Evolutionary conservation across 345 rosid genomes (phyloP).

Genomic region (Acer campestre): DNA sequence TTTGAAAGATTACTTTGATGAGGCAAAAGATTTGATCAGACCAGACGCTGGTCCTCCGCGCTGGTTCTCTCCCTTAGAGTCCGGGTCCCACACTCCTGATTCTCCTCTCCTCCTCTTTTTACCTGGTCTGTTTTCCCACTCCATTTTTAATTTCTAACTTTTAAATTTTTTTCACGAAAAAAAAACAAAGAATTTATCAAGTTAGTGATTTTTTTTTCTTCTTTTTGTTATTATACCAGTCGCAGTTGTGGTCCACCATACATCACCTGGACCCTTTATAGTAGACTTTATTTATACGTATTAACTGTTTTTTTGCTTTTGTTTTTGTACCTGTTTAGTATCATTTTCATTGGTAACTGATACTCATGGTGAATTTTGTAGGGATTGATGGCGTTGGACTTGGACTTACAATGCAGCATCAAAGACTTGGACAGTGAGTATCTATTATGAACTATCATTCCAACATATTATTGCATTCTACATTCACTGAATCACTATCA

Average conservation of each 20-base stretch:
- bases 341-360: background rate
- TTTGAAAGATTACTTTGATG: constrained; percentile 44
- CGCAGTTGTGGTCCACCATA: background rate
- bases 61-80: constrained; percentile 69
- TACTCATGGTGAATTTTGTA: constrained; percentile 24
- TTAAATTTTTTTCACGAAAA: background rate
- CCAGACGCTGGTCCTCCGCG: constrained; percentile 66
- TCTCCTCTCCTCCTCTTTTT: constrained; percentile 60
- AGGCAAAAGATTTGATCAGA: constrained; percentile 35
- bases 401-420: constrained; percentile 65
- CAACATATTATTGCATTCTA: background rate
- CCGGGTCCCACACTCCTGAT: constrained; percentile 24
- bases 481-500: background rate
- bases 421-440: constrained; percentile 60
- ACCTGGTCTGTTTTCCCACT: constrained; percentile 38
- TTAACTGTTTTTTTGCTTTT: background rate
- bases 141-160: background rate
- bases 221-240: too few relatives aligned
- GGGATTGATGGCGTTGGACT: constrained; percentile 87
- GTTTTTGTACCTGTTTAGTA: background rate
- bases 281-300: background rate
- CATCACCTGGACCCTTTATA: background rate
- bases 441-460: background rate
- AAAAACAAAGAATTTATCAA: background rate
- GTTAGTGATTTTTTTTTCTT: background rate